A percentile compares a stretch with the other conserved stretches of the same genome.
Conservation (phyloP, 805 yeast species). For the Monosporozyma aquatica region DNA sequence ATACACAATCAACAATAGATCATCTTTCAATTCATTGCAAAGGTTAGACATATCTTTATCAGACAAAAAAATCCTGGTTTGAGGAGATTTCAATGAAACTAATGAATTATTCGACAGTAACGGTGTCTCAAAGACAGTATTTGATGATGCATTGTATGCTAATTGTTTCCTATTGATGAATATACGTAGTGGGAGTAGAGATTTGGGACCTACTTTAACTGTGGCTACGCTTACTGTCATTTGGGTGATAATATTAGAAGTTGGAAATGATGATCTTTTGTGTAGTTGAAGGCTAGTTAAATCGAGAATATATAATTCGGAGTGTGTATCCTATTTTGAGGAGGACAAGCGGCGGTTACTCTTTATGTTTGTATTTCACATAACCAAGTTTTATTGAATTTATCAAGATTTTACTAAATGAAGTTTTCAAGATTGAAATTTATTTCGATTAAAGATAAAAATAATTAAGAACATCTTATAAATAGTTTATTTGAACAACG, state of each 20-base stretch:
- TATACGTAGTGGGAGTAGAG: conserved; percentile 20
- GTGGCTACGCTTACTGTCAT: conserved; percentile 22
- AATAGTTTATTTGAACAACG: too few relatives aligned
- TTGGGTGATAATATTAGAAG: too few relatives aligned
- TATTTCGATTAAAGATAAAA: too few relatives aligned
- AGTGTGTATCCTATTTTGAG: too few relatives aligned
- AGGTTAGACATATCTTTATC: conserved; percentile 23
- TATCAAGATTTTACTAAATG: too few relatives aligned
- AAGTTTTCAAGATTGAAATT: too few relatives aligned
- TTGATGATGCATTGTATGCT: conserved; percentile 14
- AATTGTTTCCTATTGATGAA: conserved; percentile 25
- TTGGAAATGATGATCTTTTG: not conserved
- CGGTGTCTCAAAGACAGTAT: conserved; percentile 27
- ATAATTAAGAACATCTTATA: too few relatives aligned
- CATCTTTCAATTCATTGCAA: conserved; percentile 22
- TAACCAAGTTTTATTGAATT: too few relatives aligned
- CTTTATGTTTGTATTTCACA: too few relatives aligned
- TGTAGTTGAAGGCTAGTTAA: too few relatives aligned
- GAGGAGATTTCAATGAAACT: conserved; percentile 25
- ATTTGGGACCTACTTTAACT: conserved; percentile 15
- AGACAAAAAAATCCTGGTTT: conserved; percentile 23
- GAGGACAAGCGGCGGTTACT: too few relatives aligned
- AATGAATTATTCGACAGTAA: conserved; percentile 29
- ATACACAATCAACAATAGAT: conserved; percentile 20
- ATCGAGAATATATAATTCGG: too few relatives aligned